Conservation (phyloP, 495 filamentous ascomycete genomes). For the Neurospora tetraspora region DNA sequence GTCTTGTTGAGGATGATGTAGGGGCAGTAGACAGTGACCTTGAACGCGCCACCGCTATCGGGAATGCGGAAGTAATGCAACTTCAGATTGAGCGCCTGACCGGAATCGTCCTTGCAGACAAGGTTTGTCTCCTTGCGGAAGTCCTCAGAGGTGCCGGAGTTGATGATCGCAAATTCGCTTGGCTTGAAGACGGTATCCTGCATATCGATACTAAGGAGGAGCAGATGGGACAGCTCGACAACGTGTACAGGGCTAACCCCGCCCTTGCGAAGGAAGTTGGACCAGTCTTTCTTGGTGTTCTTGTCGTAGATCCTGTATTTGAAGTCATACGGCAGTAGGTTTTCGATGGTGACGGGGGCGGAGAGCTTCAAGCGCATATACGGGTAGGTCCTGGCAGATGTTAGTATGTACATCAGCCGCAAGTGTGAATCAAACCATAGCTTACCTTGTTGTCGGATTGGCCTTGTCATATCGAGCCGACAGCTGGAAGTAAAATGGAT, state of each 20-base stretch:
- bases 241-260: conserved; percentile 96
- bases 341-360: conserved; percentile 88
- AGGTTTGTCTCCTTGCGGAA: conserved; percentile 74
- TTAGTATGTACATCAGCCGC: conserved; percentile 13
- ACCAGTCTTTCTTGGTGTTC: conserved; percentile 96
- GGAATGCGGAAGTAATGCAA: conserved; percentile 91
- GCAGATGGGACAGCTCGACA: conserved; percentile 85
- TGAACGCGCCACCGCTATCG: conserved; percentile 91
- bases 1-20: conserved; percentile 95
- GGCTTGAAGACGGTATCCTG: conserved; percentile 90
- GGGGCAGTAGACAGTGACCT: conserved; percentile 83
- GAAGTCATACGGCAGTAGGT: conserved; percentile 93
- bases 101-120: conserved; percentile 73
- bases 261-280: conserved; percentile 91
- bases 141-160: conserved; percentile 77
- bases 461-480: conserved; percentile 72
- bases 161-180: conserved; percentile 95
- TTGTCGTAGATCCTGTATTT: conserved; percentile 98
- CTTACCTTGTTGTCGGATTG: conserved; percentile 63
- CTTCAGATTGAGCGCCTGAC: conserved; percentile 66
- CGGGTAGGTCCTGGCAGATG: conserved; percentile 59
- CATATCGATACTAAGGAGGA: conserved; percentile 88
- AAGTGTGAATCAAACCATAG: background rate
- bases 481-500: conserved; percentile 94
- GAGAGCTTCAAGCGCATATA: conserved; percentile 89